Evolutionary conservation across 768 basidiomycete species (phyloP).

Genomic region (Galerina marginata): DNA sequence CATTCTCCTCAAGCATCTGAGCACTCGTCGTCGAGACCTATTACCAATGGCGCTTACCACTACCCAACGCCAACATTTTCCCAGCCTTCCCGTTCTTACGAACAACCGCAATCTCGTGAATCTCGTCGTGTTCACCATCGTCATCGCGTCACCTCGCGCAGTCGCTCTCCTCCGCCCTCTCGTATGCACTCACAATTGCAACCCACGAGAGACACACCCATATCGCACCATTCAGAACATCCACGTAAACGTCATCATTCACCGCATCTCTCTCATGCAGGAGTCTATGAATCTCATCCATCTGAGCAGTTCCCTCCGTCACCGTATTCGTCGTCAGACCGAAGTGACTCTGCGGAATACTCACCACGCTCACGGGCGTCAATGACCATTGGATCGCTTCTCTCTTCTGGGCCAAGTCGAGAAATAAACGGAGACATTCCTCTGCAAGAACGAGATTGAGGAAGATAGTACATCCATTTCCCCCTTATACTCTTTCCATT

Average conservation of each 20-base stretch:
- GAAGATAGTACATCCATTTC: slow-evolving; percentile 9
- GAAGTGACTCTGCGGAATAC: slow-evolving; percentile 69
- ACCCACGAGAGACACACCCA: slow-evolving; percentile 38
- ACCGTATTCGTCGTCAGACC: slow-evolving; percentile 72
- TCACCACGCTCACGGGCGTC: slow-evolving; percentile 75
- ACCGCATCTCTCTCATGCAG: slow-evolving; percentile 50
- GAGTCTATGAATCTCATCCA: slow-evolving; percentile 46
- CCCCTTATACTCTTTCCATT: slow-evolving; percentile 7
- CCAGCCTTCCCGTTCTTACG: slow-evolving; percentile 39
- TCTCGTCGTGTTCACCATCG: slow-evolving; percentile 40
- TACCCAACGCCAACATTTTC: slow-evolving; percentile 45
- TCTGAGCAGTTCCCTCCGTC: slow-evolving; percentile 68
- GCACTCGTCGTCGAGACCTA: slow-evolving; percentile 20
- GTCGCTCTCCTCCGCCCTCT: slow-evolving; percentile 47
- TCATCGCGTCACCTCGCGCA: slow-evolving; percentile 38
- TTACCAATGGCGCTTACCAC: slow-evolving; percentile 39
- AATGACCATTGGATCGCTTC: slow-evolving; percentile 82
- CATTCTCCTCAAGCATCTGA: slow-evolving; percentile 32
- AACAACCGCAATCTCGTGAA: slow-evolving; percentile 37
- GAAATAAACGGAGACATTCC: slow-evolving; percentile 40
- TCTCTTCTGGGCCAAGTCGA: slow-evolving; percentile 52
- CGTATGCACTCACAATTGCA: slow-evolving; percentile 36
- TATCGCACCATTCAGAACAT: slow-evolving; percentile 44
- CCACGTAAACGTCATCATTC: slow-evolving; percentile 69
- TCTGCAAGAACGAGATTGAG: slow-evolving; percentile 35